Evolutionary conservation across 148 eudicot genomes (phyloP), one percentile per base, ranked within the genome.

Genomic region (Arctostaphylos glauca): DNA sequence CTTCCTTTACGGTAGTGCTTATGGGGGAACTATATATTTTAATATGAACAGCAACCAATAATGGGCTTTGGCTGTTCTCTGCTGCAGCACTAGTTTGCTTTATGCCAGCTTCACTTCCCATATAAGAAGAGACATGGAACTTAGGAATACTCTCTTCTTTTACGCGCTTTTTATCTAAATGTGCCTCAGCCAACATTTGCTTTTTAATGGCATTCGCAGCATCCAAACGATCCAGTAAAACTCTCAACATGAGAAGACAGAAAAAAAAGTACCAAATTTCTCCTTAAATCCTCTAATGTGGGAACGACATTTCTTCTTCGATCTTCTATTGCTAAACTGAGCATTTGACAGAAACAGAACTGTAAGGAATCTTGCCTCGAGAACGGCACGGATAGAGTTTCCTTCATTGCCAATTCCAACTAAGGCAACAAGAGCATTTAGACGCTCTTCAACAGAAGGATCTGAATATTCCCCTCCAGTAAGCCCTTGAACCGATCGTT

Each of bases 111-210:
- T 81, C 86, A 76, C 46, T 81, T 52, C 77, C 84, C 78, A 7
- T 67, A 74, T 80, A 72, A 82, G 88, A 81, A 81, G 85, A 71
- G 76, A 70, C 87, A 68, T 80, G 81, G 64, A 84, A 80, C 83
- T 87, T 89, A 54, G 81, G 74, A 53, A 85, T 47, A 58, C 47
- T 81, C 66, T 91, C 91, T 72, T 89, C 93, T 83, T 88, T 91
- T 82, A 85, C 73, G 71, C 90, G 93, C 70, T 84, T 87, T 89
- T 91, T 91, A 83, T 91, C 91, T 31, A 89, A 77, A 78, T 89
- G 90, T 43, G 89, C 87, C 76, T 89, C 93, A 12, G 91, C 90
- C 93, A 90, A 91, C 91, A 89, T 89, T 84, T 91, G 93, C 86
- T 91, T 91, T 86, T 86, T 91, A 72, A 91, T 89, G 83, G 90